Conservation (phyloP, 805 yeast genomes). For the Candida glaebosa region DNA sequence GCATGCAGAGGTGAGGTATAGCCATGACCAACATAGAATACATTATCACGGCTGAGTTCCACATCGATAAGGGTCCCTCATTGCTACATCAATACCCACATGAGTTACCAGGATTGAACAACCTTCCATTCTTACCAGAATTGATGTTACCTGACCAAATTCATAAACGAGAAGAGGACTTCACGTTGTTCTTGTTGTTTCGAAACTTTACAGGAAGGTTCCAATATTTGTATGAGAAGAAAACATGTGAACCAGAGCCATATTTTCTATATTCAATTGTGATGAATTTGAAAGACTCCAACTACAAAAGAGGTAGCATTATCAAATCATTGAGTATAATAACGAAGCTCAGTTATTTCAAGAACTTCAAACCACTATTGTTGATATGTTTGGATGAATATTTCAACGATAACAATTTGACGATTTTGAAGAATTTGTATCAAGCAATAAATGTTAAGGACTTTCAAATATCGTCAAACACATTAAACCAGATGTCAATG, state of each 20-base stretch:
- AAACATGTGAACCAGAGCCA: conserved; percentile 37
- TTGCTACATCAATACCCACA: conserved; percentile 48
- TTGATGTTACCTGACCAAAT: conserved; percentile 62
- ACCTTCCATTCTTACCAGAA: conserved; percentile 43
- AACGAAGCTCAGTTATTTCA: conserved; percentile 50
- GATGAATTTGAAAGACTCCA: conserved; percentile 40
- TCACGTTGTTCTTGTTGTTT: conserved; percentile 53
- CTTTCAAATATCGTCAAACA: conserved; percentile 17
- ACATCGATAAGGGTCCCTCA: conserved; percentile 69
- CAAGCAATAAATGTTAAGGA: conserved; percentile 29
- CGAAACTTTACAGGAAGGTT: conserved; percentile 37
- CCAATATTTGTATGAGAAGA: conserved; percentile 31
- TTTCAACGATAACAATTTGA: conserved; percentile 23
- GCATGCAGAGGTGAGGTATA: not conserved
- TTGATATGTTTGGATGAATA: conserved; percentile 50
- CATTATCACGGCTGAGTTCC: conserved; percentile 74
- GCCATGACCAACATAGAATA: conserved; percentile 43
- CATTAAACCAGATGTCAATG: conserved; percentile 20
- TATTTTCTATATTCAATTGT: conserved; percentile 57
- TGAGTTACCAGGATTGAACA: conserved; percentile 33
- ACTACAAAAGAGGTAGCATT: conserved; percentile 53
- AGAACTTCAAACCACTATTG: conserved; percentile 56
- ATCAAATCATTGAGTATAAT: conserved; percentile 60
- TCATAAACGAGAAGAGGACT: conserved; percentile 56
- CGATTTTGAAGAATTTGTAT: conserved; percentile 25